Conservation (phyloP, 2,329 filamentous ascomycete species). For the Mycosphaerella sp. region DNA sequence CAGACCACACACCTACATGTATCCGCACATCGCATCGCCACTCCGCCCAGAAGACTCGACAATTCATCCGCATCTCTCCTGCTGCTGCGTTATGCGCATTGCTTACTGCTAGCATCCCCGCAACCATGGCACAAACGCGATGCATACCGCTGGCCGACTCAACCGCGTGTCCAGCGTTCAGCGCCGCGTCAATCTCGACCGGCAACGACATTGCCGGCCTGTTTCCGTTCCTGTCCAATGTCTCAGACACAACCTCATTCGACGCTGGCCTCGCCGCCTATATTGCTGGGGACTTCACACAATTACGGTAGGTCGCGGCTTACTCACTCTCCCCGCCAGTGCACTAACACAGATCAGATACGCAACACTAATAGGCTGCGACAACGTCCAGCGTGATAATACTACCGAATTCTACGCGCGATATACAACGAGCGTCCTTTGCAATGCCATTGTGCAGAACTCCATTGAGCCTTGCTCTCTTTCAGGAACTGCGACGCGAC, state of each 20-base stretch:
- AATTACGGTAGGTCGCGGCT: conserved; percentile 59
- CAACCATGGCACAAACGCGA: conserved; percentile 38
- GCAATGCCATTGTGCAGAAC: conserved; percentile 89
- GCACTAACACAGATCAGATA: conserved; percentile 57
- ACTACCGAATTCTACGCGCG: conserved; percentile 81
- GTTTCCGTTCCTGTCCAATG: conserved; percentile 77
- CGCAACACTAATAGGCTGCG: conserved; percentile 72
- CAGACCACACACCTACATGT: conserved; percentile 6
- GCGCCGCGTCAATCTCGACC: conserved; percentile 64
- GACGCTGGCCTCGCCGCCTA: conserved; percentile 69
- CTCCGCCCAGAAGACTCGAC: conserved; percentile 2
- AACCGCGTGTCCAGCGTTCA: conserved; percentile 65
- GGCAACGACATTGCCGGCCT: conserved; percentile 51
- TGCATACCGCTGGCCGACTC: conserved; percentile 67
- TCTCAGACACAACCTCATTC: conserved; percentile 70
- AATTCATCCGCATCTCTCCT: conserved; percentile 14
- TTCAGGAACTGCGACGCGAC: conserved; percentile 57
- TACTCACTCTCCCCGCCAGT: background rate
- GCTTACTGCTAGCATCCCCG: conserved; percentile 23
- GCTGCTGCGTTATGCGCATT: conserved; percentile 21
- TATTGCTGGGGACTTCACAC: conserved; percentile 67
- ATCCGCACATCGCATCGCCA: conserved; percentile 11
- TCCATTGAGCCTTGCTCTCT: conserved; percentile 66
- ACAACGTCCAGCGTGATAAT: conserved; percentile 67
- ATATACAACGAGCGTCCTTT: conserved; percentile 86